Conservation (phyloP, 768 basidiomycete genomes). For the Pleurotus citrinopileatus region DNA sequence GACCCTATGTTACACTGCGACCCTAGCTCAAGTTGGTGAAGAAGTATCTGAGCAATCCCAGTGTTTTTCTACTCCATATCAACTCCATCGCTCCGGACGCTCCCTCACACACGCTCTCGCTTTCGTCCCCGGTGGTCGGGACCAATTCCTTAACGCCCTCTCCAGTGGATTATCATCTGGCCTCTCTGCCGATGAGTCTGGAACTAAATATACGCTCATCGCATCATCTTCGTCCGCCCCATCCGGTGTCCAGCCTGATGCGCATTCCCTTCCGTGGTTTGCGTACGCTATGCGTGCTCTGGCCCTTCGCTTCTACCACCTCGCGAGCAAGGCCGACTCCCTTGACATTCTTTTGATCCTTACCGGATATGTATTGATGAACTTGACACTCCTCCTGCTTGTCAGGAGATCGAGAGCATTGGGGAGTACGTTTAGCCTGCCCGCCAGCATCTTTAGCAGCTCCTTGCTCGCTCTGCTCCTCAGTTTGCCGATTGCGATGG, state of each 20-base stretch:
- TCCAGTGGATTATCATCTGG: slow-evolving; percentile 16
- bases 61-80: slow-evolving; percentile 26
- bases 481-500: slow-evolving; percentile 70
- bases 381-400: slow-evolving; percentile 88
- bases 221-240: slow-evolving; percentile 55
- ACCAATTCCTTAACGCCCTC: slow-evolving; percentile 45
- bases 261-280: slow-evolving; percentile 50
- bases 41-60: slow-evolving; percentile 12
- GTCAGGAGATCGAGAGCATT: slow-evolving; percentile 88
- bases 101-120: slow-evolving; percentile 46
- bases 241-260: slow-evolving; percentile 65
- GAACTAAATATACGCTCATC: slow-evolving; percentile 47
- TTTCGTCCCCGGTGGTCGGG: slow-evolving; percentile 45
- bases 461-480: slow-evolving; percentile 82
- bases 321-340: slow-evolving; percentile 61
- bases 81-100: slow-evolving; percentile 27
- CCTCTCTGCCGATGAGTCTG: slow-evolving; percentile 32
- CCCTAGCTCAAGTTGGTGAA: slow-evolving; percentile 17
- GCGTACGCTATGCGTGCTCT: slow-evolving; percentile 80
- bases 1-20: slow-evolving; percentile 45
- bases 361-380: slow-evolving; percentile 93
- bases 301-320: slow-evolving; percentile 79
- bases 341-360: slow-evolving; percentile 90
- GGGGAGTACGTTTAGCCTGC: slow-evolving; percentile 60
- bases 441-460: slow-evolving; percentile 73